Evolutionary conservation across 2,329 filamentous ascomycete genomes (phyloP), one percentile per base, ranked within the genome.

Genomic region (Karstenula rhodostoma): DNA sequence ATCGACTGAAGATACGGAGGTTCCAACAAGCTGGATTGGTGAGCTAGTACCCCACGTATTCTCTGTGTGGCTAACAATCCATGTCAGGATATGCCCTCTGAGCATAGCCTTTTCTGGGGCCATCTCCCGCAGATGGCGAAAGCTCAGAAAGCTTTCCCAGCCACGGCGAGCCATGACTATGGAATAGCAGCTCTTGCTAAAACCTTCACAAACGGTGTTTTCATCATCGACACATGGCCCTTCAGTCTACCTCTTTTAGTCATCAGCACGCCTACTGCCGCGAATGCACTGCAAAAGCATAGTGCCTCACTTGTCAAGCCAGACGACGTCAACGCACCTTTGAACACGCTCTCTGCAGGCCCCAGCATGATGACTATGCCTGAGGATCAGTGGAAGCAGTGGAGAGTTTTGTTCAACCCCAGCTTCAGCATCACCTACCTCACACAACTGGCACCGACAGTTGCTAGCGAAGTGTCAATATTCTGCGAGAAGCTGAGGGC

Each of bases 361-460:
- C 17, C n/a, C 17, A 62, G 51, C 37, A 47, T 61, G 32, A 57
- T 61, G 50, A 59, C 48, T n/a, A 61, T 59, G 47, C 35, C 27
- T 2, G 52, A 59, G 23, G 40, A 56, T 55, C 49, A 40, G 13
- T 59, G 58, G 55, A 27, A 56, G 56, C 54, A 40, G 23, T 59
- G 58, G 55, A 27, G 63, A 15, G 3, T 47, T 6, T 25, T 63
- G 23, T 65, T 65, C 63, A 57, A 55, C 23, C 48, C 55, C 15
- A 58, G 61, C 27, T 65, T 65, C 32, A 58, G 52, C 33, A 40
- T 49, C n/a, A 57, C 56, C 2, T 55, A 61, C 29, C 60, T 64
- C 22, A 37, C 51, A 23, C 19, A 60, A 9, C 40, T 64, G 17
- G 61, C 59, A 23, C 33, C 49, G 3, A 48, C 35, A 29, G 60